These are phyloP conservation scores for Plasmopara muralis DNA, from an alignment of 352 stramenopile genomes.

Conservation along the genomic window DNA sequence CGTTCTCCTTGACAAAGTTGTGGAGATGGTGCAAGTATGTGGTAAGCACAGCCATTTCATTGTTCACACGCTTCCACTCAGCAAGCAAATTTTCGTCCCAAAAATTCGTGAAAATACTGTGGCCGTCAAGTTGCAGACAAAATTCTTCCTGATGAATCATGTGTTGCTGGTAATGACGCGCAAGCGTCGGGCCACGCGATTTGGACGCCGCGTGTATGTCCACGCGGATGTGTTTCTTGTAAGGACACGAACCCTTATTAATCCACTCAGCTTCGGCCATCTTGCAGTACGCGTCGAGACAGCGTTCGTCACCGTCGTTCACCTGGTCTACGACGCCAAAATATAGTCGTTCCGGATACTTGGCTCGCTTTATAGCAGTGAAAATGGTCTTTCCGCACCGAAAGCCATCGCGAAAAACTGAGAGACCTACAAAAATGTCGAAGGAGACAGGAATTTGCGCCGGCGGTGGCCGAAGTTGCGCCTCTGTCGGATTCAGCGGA, in stretches of 20 bases:
- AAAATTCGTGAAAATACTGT: constrained; percentile 82
- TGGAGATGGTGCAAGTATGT: constrained; percentile 82
- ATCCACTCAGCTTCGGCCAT: constrained; percentile 64
- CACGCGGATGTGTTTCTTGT: constrained; percentile 63
- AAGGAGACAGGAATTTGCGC: constrained; percentile 42
- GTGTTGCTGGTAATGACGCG: constrained; percentile 77
- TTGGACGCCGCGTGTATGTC: constrained; percentile 60
- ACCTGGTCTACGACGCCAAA: constrained; percentile 84
- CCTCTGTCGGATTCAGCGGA: constrained; percentile 29
- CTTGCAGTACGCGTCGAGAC: constrained; percentile 72
- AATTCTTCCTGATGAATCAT: constrained; percentile 73
- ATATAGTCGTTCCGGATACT: constrained; percentile 60
- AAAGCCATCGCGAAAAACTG: constrained; percentile 76
- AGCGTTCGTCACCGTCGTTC: constrained; percentile 57
- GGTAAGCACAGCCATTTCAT: constrained; percentile 80
- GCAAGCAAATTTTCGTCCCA: constrained; percentile 71
- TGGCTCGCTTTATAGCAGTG: constrained; percentile 65
- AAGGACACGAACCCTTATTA: constrained; percentile 53
- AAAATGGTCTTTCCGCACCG: constrained; percentile 78
- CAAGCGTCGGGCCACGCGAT: constrained; percentile 69
- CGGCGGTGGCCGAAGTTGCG: constrained; percentile 48
- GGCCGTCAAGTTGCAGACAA: constrained; percentile 76
- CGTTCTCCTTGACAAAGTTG: constrained; percentile 73
- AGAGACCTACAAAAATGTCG: constrained; percentile 70
- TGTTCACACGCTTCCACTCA: constrained; percentile 68